Evolutionary conservation across 495 filamentous ascomycete genomes (phyloP).

Genomic region (Penicillium silybi): DNA sequence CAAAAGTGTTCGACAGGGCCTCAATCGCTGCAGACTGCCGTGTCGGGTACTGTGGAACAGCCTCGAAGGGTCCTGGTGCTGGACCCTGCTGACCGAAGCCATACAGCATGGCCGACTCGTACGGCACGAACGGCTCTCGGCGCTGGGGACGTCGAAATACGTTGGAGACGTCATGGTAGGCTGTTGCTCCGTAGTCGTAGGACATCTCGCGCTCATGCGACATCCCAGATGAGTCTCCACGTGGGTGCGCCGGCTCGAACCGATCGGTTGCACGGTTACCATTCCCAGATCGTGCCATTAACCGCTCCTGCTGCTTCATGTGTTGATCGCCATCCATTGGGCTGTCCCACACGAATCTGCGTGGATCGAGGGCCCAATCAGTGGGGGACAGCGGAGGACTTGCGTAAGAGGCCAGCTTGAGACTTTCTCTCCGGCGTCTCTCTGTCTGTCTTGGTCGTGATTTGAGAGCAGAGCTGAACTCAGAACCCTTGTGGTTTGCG

Average conservation of each 20-base stretch:
- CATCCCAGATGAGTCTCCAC: slow-evolving; percentile 32
- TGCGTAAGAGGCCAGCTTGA: slow-evolving; percentile 59
- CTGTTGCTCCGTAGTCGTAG: slow-evolving; percentile 46
- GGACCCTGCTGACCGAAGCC: slow-evolving; percentile 66
- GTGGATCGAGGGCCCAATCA: slow-evolving; percentile 49
- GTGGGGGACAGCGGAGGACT: slow-evolving; percentile 56
- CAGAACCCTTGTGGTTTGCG: background rate
- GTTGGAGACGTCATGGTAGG: background rate
- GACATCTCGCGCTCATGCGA: slow-evolving; percentile 36
- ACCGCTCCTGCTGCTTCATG: slow-evolving; percentile 62
- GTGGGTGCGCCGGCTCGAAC: slow-evolving; percentile 35
- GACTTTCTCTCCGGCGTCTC: too few relatives aligned
- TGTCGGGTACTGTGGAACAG: slow-evolving; percentile 69
- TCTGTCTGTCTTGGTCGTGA: background rate
- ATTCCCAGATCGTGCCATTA: slow-evolving; percentile 24
- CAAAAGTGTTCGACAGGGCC: slow-evolving; percentile 67
- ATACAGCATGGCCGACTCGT: slow-evolving; percentile 72
- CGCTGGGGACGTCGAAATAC: background rate
- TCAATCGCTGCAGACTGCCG: slow-evolving; percentile 81
- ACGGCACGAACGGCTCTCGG: slow-evolving; percentile 44
- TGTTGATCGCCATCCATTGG: slow-evolving; percentile 70
- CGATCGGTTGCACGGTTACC: slow-evolving; percentile 28
- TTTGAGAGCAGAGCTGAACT: background rate
- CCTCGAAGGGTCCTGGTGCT: slow-evolving; percentile 68
- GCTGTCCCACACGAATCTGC: slow-evolving; percentile 40